These are phyloP conservation scores for Pseudogymnoascus sp. DNA, from an alignment of 2,329 filamentous ascomycete genomes.

Conservation along the genomic window DNA sequence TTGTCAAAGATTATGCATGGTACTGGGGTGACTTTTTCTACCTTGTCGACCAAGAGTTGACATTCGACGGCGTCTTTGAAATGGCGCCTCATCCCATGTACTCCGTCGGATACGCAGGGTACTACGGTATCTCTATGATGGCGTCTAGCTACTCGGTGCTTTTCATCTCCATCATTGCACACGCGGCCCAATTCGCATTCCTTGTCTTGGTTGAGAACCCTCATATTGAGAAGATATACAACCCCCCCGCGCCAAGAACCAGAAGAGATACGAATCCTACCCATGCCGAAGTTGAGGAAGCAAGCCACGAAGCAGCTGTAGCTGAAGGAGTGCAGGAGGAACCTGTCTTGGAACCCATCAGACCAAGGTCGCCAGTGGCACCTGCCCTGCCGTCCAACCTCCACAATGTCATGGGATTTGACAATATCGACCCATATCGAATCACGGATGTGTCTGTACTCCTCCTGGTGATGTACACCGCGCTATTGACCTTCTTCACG, in stretches of 20 bases:
- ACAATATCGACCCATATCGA: constrained; percentile 82
- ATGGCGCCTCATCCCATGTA: constrained; percentile 99
- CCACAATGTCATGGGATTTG: constrained; percentile 75
- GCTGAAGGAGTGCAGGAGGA: constrained; percentile 28
- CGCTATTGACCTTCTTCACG: constrained; percentile 64
- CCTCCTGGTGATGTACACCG: constrained; percentile 68
- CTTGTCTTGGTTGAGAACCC: constrained; percentile 88
- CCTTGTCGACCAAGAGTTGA: constrained; percentile 93
- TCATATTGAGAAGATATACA: constrained; percentile 97
- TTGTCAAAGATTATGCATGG: constrained; percentile 99
- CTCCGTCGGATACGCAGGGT: constrained; percentile 93
- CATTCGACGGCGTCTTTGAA: constrained; percentile 97
- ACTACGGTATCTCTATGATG: constrained; percentile 97
- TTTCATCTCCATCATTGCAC: constrained; percentile 91
- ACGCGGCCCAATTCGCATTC: constrained; percentile 91
- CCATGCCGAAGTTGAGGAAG: constrained; percentile 28
- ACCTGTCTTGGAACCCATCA: constrained; percentile 11
- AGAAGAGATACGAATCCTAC: constrained; percentile 35
- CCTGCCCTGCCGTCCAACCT: constrained; percentile 55
- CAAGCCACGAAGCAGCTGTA: constrained; percentile 29
- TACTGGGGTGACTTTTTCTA: constrained; percentile 99
- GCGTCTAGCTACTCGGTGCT: constrained; percentile 95
- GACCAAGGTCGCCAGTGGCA: constrained; percentile 32
- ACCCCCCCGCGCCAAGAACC: constrained; percentile 66
- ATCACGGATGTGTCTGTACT: constrained; percentile 77